These are phyloP conservation scores for Immersiella caudata DNA, from an alignment of 495 filamentous ascomycete species.

Conservation along the genomic window DNA sequence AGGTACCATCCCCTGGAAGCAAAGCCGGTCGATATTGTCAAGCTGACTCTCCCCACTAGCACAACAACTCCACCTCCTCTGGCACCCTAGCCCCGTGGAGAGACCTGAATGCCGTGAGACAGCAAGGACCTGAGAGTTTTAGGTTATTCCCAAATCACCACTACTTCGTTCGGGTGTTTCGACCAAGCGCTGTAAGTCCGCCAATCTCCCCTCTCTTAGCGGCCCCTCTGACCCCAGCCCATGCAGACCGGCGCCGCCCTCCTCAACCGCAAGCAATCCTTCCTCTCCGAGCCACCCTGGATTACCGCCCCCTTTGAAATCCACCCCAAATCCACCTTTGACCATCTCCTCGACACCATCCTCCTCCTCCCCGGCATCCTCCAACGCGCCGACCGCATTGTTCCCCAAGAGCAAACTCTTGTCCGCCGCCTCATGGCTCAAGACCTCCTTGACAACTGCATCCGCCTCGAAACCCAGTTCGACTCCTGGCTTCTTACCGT, in stretches of 20 bases:
- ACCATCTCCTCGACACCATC: slow-evolving; percentile 48
- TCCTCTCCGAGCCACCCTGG: slow-evolving; percentile 49
- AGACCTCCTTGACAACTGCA: slow-evolving; percentile 44
- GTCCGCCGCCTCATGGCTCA: slow-evolving; percentile 43
- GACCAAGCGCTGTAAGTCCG: slow-evolving; percentile 44
- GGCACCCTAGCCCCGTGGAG: slow-evolving; percentile 36
- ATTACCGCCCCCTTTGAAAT: slow-evolving; percentile 46
- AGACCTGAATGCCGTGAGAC: slow-evolving; percentile 38
- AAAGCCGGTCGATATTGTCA: neutral
- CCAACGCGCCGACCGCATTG: slow-evolving; percentile 39
- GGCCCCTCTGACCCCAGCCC: neutral
- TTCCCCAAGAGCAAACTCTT: slow-evolving; percentile 31
- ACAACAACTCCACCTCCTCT: slow-evolving; percentile 37
- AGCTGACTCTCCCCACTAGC: slow-evolving; percentile 26
- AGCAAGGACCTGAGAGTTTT: slow-evolving; percentile 44
- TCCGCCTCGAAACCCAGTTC: slow-evolving; percentile 45
- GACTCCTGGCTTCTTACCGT: slow-evolving; percentile 43
- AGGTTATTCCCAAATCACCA: slow-evolving; percentile 51
- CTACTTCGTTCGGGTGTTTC: slow-evolving; percentile 53
- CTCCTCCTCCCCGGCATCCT: slow-evolving; percentile 43
- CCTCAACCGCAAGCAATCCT: slow-evolving; percentile 47
- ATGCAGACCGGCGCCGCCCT: slow-evolving; percentile 47
- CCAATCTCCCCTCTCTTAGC: neutral
- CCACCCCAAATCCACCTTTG: slow-evolving; percentile 48
- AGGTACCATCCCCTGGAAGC: slow-evolving; percentile 35